Evolutionary conservation across 2,329 filamentous ascomycete genomes (phyloP), one percentile per base, ranked within the genome.

Genomic region (Xenosphaeropsis pyriputrescens): DNA sequence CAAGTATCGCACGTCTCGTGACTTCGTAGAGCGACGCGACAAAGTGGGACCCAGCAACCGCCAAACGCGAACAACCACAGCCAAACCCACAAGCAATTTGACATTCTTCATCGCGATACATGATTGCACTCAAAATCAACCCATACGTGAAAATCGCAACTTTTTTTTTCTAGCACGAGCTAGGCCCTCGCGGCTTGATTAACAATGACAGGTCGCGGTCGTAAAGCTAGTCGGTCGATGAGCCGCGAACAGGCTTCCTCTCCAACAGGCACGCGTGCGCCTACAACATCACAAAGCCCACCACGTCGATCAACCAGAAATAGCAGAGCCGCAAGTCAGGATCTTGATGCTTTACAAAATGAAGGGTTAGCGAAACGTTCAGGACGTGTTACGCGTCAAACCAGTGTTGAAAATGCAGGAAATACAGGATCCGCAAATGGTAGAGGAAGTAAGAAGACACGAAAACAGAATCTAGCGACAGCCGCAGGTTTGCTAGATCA

Each of bases 311-410:
- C 31, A 19, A 51, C 45, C 5, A 44, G 59, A 35, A 44, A 53
- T 16, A 59, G 58, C 6, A 51, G 60, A 38, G 62, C 59, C 38
- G 53, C 51, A 37, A 63, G 59, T 45, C 52, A 53, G 15, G 56
- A 61, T 30, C 41, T 52, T 8, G 54, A 42, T n/a, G 42, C 44
- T 5, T 39, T 8, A 41, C 37, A 18, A 38, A 17, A 18, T 30
- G 37, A 22, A 17, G 18, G 22, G 30, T 18, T 13, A 44, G 33
- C 22, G 22, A 26, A 5, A 11, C 22, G 22, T 26, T 26, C 8
- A 11, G 12, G 22, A 11, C 41, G 42, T 32, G 22, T 16, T 17
- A 22, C 37, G n/a, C 45, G 49, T 6, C 47, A 49, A 35, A 34
- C 16, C 17, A 51, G 50, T 29, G 40, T 40, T 31, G 44, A 37